A percentile compares a stretch with the other conserved stretches of the same genome.
Evolutionary conservation across 495 filamentous ascomycete genomes (phyloP).

Genomic region (Podospora comata): DNA sequence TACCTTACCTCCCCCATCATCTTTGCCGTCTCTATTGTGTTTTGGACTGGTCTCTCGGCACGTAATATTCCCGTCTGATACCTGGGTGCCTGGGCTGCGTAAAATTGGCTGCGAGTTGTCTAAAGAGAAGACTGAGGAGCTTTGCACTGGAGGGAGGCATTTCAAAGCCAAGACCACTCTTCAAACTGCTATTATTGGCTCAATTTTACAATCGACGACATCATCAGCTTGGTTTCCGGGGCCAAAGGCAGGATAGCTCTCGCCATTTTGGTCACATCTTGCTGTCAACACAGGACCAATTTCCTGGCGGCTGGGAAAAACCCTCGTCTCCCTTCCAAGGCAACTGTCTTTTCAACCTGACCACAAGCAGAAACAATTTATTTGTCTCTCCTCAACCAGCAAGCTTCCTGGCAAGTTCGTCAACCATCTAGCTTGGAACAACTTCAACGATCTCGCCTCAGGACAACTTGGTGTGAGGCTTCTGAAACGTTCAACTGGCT

Average conservation of each 20-base stretch:
- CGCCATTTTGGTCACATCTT: neutral
- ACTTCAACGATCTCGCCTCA: neutral
- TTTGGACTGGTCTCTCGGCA: neutral
- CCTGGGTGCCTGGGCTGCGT: neutral
- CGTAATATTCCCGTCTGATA: neutral
- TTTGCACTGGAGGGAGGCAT: no score
- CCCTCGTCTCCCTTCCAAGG: neutral
- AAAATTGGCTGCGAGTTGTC: neutral
- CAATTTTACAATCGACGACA: neutral
- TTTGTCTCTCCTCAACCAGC: neutral
- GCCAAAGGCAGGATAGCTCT: neutral
- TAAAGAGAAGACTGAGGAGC: no score
- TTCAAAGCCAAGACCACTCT: neutral
- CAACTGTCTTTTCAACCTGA: neutral
- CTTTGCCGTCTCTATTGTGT: neutral
- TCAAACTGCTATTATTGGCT: neutral
- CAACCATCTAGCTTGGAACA: neutral
- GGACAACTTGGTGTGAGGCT: neutral
- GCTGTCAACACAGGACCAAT: neutral
- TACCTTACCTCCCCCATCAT: neutral
- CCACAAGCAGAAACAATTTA: neutral
- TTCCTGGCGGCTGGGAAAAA: neutral
- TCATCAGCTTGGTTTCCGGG: neutral
- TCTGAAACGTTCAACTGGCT: neutral
- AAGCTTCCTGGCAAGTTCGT: neutral